Percentiles rank a stretch among this genome's conserved stretches.
Evolutionary conservation across 495 filamentous ascomycete genomes (phyloP).

Genomic region (Aspergillus indologenus): DNA sequence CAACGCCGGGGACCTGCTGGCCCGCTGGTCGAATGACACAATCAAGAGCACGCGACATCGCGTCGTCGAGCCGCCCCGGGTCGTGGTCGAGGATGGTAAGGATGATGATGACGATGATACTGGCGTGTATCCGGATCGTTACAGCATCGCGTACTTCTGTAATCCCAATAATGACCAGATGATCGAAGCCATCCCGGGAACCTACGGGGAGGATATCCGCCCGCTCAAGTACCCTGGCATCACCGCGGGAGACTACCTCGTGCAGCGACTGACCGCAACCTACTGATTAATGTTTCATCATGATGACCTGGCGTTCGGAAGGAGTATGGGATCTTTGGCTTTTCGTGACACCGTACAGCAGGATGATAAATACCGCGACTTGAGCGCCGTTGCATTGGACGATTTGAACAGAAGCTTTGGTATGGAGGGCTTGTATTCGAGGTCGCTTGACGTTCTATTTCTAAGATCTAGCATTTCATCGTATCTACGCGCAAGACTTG

Average conservation of each 20-base stretch:
- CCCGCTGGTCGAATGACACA: slow-evolving; percentile 85
- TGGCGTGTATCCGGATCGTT: slow-evolving; percentile 43
- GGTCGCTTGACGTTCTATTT: neutral
- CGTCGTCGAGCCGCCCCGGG: slow-evolving; percentile 75
- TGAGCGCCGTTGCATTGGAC: neutral
- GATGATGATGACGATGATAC: slow-evolving; percentile 20
- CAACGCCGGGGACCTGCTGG: slow-evolving; percentile 86
- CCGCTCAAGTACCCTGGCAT: slow-evolving; percentile 72
- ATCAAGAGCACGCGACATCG: slow-evolving; percentile 88
- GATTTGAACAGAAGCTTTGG: neutral
- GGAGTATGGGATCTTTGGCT: slow-evolving; percentile 13
- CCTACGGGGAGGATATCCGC: slow-evolving; percentile 59
- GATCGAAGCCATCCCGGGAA: slow-evolving; percentile 87
- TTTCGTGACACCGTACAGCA: slow-evolving; percentile 1
- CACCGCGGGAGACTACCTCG: slow-evolving; percentile 78
- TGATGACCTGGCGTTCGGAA: neutral
- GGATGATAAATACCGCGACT: neutral
- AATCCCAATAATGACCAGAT: slow-evolving; percentile 77
- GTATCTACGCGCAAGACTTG: neutral
- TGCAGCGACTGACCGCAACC: slow-evolving; percentile 74
- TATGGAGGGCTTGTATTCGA: neutral
- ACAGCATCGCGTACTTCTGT: slow-evolving; percentile 75
- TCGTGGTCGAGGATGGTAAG: slow-evolving; percentile 16
- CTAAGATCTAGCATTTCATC: neutral
- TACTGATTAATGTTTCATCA: neutral